Evolutionary conservation across 345 rosid genomes (phyloP).

Genomic region (Hypericum androsaemum): DNA sequence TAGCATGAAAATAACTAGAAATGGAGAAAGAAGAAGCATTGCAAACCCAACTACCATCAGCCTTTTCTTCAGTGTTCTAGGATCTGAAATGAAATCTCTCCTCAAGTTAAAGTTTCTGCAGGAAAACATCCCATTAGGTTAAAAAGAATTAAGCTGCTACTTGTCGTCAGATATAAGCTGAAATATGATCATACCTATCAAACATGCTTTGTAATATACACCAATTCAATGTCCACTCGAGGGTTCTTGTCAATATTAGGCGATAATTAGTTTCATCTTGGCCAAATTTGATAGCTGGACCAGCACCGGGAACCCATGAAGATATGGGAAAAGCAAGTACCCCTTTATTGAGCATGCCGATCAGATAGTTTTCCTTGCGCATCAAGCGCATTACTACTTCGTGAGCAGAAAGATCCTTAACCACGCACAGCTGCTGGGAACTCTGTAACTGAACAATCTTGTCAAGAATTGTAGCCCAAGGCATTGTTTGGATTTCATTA

Average conservation of each 20-base stretch:
- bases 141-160: no score
- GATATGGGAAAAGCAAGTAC: slow-evolving; percentile 81
- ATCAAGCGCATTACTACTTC: slow-evolving; percentile 89
- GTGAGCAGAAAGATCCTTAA: slow-evolving; percentile 95
- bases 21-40: slow-evolving; percentile 86
- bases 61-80: slow-evolving; percentile 64
- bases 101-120: slow-evolving; percentile 83
- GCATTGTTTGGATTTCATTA: slow-evolving; percentile 82
- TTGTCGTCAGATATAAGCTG: slow-evolving; percentile 6
- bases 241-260: slow-evolving; percentile 75
- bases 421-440: slow-evolving; percentile 80
- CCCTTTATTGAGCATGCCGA: slow-evolving; percentile 97
- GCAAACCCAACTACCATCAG: slow-evolving; percentile 81
- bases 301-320: slow-evolving; percentile 88
- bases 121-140: slow-evolving; percentile 4
- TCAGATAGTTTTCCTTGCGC: slow-evolving; percentile 97
- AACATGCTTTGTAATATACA: slow-evolving; percentile 99
- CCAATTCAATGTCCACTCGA: slow-evolving; percentile 98
- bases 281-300: slow-evolving; percentile 58
- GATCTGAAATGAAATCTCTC: slow-evolving; percentile 82
- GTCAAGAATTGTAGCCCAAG: slow-evolving; percentile 88
- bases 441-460: slow-evolving; percentile 79
- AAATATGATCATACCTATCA: slow-evolving; percentile 55
- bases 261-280: slow-evolving; percentile 43
- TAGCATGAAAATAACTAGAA: slow-evolving; percentile 92